Base-by-base conservation (phyloP, 306 rosid genomes). In the Malus sieversii region DNA sequence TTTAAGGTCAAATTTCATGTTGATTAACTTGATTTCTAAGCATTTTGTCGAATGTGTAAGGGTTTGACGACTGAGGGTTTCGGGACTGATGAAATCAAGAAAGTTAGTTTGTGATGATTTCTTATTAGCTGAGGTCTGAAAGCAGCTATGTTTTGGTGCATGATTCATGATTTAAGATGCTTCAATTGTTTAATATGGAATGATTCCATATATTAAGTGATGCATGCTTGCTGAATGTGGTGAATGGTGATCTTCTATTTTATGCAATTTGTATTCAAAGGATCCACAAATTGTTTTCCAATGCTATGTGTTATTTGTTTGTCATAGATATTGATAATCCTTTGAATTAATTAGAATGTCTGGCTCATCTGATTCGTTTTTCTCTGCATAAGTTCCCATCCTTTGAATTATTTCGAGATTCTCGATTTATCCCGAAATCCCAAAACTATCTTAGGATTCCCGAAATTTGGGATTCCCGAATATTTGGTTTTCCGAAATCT, bases 51-150 rank as follows among this genome's bases (percentile, higher is more conserved):
- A 32, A 32, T 32, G 35, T 32, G 6, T 32, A 2, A 32, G 6
- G 35, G 35, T 32, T 32, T 32, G 35, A 32, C 6, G 35, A 32
- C 0, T 4, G 35, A 4, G 0, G 1, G 35, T 32, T 32, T 32
- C 6, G 87, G 71, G 68, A 76, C 74, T 30, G 68, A 73, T 73
- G 92, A 86, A 75, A 82, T 80, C 78, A 89, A 85, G 67, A 87
- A 80, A 76, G 98, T 89, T 73, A 77, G 88, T 72, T 57, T 77
- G 61, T 66, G 25, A 23, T 73, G 14, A 19, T 53, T 3, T n/a
- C 15, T 30, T 38, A 25, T 38, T 23, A 40, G 59, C 11, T 12
- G 53, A 42, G 35, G 12, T 19, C 30, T 18, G 44, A 59, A 60
- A 61, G 18, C 67, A 72, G 30, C 2, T 53, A 15, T 71, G 35